These are phyloP conservation scores for Erysimum cheiranthoides DNA, from an alignment of 345 rosid genomes.

Conservation along the genomic window DNA sequence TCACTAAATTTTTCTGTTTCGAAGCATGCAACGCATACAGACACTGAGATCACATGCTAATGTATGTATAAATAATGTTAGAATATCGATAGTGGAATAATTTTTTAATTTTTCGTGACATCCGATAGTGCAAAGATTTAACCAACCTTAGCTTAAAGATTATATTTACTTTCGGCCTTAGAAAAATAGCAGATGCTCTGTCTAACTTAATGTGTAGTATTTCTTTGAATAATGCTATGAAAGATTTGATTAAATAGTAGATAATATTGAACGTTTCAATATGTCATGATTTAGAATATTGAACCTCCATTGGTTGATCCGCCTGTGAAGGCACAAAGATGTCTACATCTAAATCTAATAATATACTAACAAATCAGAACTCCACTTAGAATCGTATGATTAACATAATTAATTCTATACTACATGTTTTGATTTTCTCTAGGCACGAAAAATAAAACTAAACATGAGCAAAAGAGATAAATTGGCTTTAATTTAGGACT, in stretches of 20 bases:
- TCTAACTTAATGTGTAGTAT: not conserved
- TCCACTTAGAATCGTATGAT: slow-evolving; percentile 35
- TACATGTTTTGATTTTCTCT: slow-evolving; percentile 29
- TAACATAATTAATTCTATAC: slow-evolving; percentile 17
- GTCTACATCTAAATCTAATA: slow-evolving; percentile 27
- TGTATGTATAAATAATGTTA: not conserved
- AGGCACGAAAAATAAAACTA: not conserved
- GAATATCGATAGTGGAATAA: slow-evolving; percentile 19
- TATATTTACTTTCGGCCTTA: slow-evolving; percentile 29
- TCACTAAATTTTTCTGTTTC: slow-evolving; percentile 9
- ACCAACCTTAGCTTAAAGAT: slow-evolving; percentile 19
- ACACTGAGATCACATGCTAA: slow-evolving; percentile 7
- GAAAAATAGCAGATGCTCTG: slow-evolving; percentile 10
- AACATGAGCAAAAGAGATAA: slow-evolving; percentile 10
- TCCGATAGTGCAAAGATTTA: not conserved
- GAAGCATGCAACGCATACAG: slow-evolving; percentile 27
- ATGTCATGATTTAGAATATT: slow-evolving; percentile 38
- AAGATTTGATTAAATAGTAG: slow-evolving; percentile 12
- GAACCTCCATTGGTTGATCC: slow-evolving; percentile 41
- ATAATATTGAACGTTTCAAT: slow-evolving; percentile 45
- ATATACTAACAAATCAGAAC: slow-evolving; percentile 28
- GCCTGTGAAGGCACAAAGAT: slow-evolving; percentile 44
- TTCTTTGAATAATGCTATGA: not conserved
- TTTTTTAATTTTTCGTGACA: not conserved
- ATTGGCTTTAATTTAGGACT: slow-evolving; percentile 42